Evolutionary conservation across 2,329 filamentous ascomycete species (phyloP), one percentile per base, ranked within the genome.

Genomic region (Pseudogymnoascus sp.): DNA sequence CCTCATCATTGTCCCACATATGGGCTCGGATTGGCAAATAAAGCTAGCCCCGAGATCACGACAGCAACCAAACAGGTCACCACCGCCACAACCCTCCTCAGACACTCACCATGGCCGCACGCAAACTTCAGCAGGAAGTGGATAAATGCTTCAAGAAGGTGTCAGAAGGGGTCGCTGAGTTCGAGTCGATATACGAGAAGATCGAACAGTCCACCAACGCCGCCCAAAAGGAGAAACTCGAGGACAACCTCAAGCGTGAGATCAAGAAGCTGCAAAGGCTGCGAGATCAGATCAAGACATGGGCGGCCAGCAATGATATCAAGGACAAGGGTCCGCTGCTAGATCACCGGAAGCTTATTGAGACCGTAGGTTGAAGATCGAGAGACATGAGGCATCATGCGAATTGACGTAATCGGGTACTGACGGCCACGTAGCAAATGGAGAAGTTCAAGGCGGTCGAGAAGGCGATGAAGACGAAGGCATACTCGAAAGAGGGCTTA

Each of bases 61-160:
- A 70, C 63, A 64, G 47, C 64, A 66, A 65, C 59, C 61, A 62
- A 47, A 61, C 60, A 65, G 62, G 60, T 60, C 62, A 60, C 43
- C 58, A 47, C 58, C 32, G 38, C 58, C 30, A 62, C 39, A 37
- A 61, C 58, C 37, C 38, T 43, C 57, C 28, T 20, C 57, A 63
- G 65, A 60, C 65, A 68, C 64, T 67, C 77, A 82, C 75, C 70
- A 99, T 99, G 94, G 91, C 94, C 70, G 90, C 90, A 74, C 86
- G 94, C 75, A 99, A 99, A 82, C 84, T 96, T 70, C 90, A 94
- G 75, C 92, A 97, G 79, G 94, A 99, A 79, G 93, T 97, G 71
- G 94, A 99, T 73, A 96, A 97, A 80, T 96, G 91, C 84, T 97
- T 97, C 85, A 99, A 99, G 78, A 96, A 96, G 81, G 92, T 97